Evolutionary conservation across 1,139 yeast species (phyloP).

Genomic region (Trichomonascaceae sp.): DNA sequence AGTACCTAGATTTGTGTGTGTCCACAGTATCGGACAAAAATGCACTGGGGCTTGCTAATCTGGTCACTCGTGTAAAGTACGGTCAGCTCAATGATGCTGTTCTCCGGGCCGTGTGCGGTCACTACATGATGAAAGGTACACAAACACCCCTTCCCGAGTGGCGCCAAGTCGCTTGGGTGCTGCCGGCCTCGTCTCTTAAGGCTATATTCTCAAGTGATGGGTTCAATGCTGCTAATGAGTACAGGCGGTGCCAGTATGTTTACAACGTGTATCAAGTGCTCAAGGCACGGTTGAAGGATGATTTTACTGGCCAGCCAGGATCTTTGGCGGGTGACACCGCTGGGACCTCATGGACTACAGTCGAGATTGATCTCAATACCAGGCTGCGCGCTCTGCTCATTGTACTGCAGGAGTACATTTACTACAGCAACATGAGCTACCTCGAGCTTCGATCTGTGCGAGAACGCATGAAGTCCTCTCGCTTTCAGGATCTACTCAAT

Average conservation of each 20-base stretch:
- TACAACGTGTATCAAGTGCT: neutral
- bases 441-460: neutral
- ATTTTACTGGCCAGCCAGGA: too few relatives aligned
- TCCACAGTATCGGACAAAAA: neutral
- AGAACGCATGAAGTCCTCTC: neutral
- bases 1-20: neutral
- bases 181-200: neutral
- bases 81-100: neutral
- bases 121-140: neutral
- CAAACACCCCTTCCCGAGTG: neutral
- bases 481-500: neutral
- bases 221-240: neutral
- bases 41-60: neutral
- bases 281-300: neutral
- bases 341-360: neutral
- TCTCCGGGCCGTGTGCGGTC: neutral
- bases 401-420: neutral
- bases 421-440: neutral
- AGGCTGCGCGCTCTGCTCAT: neutral
- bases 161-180: neutral
- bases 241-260: neutral
- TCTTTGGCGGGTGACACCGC: too few relatives aligned
- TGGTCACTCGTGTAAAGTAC: neutral
- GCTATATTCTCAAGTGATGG: neutral
- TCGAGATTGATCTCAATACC: neutral